phyloP scores from a whole-genome alignment of 2,329 filamentous ascomycete species.

The Neofusicoccum parvum region DNA sequence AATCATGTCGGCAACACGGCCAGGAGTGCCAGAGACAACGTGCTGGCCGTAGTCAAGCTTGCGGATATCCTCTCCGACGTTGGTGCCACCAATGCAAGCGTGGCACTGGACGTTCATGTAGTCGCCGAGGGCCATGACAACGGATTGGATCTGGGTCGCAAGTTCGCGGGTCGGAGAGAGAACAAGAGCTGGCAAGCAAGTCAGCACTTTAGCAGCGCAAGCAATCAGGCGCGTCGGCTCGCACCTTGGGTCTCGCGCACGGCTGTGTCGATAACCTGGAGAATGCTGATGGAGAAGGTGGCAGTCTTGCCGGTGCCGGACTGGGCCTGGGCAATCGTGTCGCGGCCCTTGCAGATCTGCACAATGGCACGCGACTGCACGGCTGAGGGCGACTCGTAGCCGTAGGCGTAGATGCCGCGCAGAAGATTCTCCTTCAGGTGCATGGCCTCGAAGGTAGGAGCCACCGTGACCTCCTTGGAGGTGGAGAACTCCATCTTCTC shows the following conservation, averaged over 20 bases:
- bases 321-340: constrained; percentile 97
- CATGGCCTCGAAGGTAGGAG: constrained; percentile 75
- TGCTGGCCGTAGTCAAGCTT: constrained; percentile 98
- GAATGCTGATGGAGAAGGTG: constrained; percentile 93
- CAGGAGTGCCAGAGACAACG: constrained; percentile 96
- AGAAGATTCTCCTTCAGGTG: constrained; percentile 96
- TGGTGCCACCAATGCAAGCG: constrained; percentile 96
- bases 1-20: constrained; percentile 87
- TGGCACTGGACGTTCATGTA: constrained; percentile 99
- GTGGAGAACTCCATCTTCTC: constrained; percentile 98
- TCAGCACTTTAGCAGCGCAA: constrained; percentile 24
- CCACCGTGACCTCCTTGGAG: constrained; percentile 95
- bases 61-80: constrained; percentile 95
- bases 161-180: constrained; percentile 95
- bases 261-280: constrained; percentile 92
- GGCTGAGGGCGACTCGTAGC: constrained; percentile 96
- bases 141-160: constrained; percentile 96
- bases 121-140: constrained; percentile 99
- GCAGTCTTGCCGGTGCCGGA: constrained; percentile 97
- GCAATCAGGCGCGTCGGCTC: neutral
- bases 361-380: constrained; percentile 98
- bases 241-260: constrained; percentile 81
- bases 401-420: constrained; percentile 96
- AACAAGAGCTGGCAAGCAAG: constrained; percentile 66
- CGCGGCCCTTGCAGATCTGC: constrained; percentile 97